Percentiles rank a stretch among this genome's conserved stretches.
Evolutionary conservation across 805 yeast genomes (phyloP).

Genomic region (Grigorovia yakushimaensis): DNA sequence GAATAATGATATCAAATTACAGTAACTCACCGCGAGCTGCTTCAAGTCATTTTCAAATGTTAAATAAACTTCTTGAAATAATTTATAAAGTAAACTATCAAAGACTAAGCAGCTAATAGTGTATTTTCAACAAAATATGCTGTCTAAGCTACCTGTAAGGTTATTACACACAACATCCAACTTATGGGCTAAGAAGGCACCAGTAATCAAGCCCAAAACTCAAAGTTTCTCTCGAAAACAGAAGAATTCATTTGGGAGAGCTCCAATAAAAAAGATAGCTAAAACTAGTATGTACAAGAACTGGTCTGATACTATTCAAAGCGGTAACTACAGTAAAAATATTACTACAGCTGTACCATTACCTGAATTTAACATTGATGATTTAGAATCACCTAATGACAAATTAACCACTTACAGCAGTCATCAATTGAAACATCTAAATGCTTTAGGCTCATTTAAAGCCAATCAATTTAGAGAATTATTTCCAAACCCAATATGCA

Average conservation of each 20-base stretch:
- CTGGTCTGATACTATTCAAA: conserved; percentile 26
- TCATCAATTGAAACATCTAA: conserved; percentile 35
- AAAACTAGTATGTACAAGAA: conserved; percentile 27
- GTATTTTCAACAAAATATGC: no score
- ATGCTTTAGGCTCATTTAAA: conserved; percentile 52
- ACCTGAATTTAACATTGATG: conserved; percentile 15
- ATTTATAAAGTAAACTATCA: no score
- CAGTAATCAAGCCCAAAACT: conserved; percentile 13
- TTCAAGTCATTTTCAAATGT: neutral
- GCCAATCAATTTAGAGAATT: conserved; percentile 61
- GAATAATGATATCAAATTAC: no score
- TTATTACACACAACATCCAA: neutral
- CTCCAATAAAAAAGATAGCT: conserved; percentile 19
- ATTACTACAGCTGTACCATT: conserved; percentile 17
- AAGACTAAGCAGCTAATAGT: no score
- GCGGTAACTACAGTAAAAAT: conserved; percentile 22
- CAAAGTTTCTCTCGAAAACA: conserved; percentile 22
- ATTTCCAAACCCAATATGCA: conserved; percentile 48
- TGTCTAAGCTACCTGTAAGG: neutral
- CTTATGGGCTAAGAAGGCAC: neutral
- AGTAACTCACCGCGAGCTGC: neutral
- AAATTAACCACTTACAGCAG: conserved; percentile 35
- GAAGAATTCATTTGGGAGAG: conserved; percentile 4
- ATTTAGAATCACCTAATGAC: conserved; percentile 12
- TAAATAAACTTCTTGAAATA: no score